These are phyloP conservation scores for Dujonia santamariae DNA, from an alignment of 1,139 yeast species.

Conservation along the genomic window DNA sequence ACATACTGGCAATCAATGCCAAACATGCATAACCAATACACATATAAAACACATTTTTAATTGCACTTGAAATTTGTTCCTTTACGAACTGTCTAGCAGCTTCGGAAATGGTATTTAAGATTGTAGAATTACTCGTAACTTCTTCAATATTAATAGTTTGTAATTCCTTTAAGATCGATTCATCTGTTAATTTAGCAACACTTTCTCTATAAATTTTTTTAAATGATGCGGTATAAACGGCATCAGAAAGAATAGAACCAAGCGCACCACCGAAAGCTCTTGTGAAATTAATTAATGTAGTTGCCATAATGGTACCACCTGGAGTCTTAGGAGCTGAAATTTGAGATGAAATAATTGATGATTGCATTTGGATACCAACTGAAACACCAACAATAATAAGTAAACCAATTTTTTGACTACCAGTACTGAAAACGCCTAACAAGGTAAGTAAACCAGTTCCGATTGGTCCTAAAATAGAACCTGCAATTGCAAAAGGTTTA, in stretches of 20 bases:
- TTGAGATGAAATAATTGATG: conserved; percentile 27
- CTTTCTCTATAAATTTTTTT: conserved; percentile 16
- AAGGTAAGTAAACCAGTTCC: conserved; percentile 35
- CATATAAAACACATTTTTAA: conserved; percentile 32
- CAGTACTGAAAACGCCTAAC: conserved; percentile 27
- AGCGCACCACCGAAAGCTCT: conserved; percentile 33
- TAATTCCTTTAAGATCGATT: conserved; percentile 19
- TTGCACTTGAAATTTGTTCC: conserved; percentile 25
- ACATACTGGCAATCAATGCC: conserved; percentile 18
- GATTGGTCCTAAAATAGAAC: conserved; percentile 25
- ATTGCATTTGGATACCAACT: conserved; percentile 30
- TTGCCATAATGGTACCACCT: conserved; percentile 36
- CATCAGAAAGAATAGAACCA: conserved; percentile 31
- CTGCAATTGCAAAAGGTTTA: conserved; percentile 28
- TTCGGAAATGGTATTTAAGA: conserved; percentile 20
- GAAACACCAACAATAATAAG: conserved; percentile 31
- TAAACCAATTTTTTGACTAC: conserved; percentile 30
- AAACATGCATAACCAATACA: conserved; percentile 25
- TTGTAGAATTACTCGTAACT: conserved; percentile 19
- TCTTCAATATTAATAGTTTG: conserved; percentile 12
- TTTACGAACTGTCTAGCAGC: conserved; percentile 25
- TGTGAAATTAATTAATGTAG: conserved; percentile 28
- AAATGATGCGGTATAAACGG: conserved; percentile 31
- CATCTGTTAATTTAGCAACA: conserved; percentile 15
- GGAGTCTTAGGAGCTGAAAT: conserved; percentile 34